These are phyloP conservation scores for Gliomastix tumulicola DNA, from an alignment of 2,329 filamentous ascomycete species.

Conservation along the genomic window DNA sequence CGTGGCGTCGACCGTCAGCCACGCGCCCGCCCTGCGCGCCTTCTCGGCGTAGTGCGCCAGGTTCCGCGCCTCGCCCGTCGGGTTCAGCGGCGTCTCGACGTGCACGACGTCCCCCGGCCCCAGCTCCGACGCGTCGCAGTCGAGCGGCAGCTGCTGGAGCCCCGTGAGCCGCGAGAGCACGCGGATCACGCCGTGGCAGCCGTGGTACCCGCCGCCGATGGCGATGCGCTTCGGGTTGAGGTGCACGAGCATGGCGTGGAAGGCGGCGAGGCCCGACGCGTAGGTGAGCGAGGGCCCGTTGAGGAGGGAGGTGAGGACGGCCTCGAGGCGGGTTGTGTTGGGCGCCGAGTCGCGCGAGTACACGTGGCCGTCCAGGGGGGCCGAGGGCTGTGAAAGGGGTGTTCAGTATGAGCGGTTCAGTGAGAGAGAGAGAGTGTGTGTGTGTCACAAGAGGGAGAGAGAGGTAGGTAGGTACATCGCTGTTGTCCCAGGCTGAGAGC, in stretches of 20 bases:
- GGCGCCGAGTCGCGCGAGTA: constrained; percentile 79
- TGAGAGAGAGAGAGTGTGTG: too few species aligned
- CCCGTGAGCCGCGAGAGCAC: constrained; percentile 71
- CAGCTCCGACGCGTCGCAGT: constrained; percentile 59
- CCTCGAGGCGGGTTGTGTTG: constrained; percentile 78
- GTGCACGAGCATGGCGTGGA: constrained; percentile 80
- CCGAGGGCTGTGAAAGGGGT: constrained; percentile 30
- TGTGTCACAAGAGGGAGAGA: not conserved
- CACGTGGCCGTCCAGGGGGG: constrained; percentile 58
- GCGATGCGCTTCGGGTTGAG: constrained; percentile 78
- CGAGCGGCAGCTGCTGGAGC: constrained; percentile 64
- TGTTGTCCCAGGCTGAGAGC: constrained; percentile 43
- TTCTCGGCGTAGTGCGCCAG: constrained; percentile 64
- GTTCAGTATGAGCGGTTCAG: too few species aligned
- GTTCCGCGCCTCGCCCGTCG: constrained; percentile 72
- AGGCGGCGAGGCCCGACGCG: constrained; percentile 76
- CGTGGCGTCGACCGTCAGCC: constrained; percentile 80
- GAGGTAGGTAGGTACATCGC: constrained; percentile 39
- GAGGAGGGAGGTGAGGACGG: constrained; percentile 69
- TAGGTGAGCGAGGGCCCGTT: constrained; percentile 69
- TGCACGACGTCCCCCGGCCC: constrained; percentile 78
- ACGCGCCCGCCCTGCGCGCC: constrained; percentile 67
- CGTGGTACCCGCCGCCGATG: constrained; percentile 84
- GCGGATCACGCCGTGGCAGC: constrained; percentile 77
- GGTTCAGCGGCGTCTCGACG: constrained; percentile 91